These are phyloP conservation scores for Umbelopsis sp. DNA, from an alignment of 371 early-diverging fungal species.

Conservation along the genomic window DNA sequence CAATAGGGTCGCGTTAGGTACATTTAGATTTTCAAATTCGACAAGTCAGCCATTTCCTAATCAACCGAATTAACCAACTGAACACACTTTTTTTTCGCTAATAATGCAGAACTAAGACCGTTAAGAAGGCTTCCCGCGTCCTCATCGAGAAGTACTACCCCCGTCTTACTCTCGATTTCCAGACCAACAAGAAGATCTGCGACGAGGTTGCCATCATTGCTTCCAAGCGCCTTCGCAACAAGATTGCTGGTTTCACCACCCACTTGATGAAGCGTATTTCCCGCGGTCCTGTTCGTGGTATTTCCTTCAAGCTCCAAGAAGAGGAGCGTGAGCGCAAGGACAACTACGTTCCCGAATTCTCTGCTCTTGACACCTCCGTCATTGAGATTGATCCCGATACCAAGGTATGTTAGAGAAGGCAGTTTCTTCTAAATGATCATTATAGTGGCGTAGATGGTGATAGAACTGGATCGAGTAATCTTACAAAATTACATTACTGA, in stretches of 20 bases:
- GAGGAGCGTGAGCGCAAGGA: slow-evolving; percentile 99
- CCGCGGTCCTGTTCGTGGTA: slow-evolving; percentile 99
- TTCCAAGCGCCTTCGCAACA: slow-evolving; percentile 99
- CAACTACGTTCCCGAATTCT: slow-evolving; percentile 99
- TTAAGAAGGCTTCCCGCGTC: slow-evolving; percentile 99
- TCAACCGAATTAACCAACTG: background rate
- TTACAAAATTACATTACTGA: no score
- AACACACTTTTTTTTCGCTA: background rate
- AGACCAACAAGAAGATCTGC: slow-evolving; percentile 99
- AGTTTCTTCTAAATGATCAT: no score
- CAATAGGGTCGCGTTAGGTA: slow-evolving; percentile 42
- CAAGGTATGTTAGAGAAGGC: slow-evolving; percentile 37
- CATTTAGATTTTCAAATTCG: background rate
- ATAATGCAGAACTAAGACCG: slow-evolving; percentile 91
- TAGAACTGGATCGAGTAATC: no score
- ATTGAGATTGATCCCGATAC: slow-evolving; percentile 98
- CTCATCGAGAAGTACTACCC: slow-evolving; percentile 99
- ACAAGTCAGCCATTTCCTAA: slow-evolving; percentile 58
- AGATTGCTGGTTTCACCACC: slow-evolving; percentile 99
- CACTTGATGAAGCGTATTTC: slow-evolving; percentile 99
- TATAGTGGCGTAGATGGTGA: no score
- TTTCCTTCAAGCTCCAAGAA: slow-evolving; percentile 99
- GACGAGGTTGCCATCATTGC: slow-evolving; percentile 98
- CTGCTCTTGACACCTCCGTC: slow-evolving; percentile 93
- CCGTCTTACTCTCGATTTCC: slow-evolving; percentile 99